Conservation (phyloP, 768 basidiomycete species). For the Gautieria morchelliformis region DNA sequence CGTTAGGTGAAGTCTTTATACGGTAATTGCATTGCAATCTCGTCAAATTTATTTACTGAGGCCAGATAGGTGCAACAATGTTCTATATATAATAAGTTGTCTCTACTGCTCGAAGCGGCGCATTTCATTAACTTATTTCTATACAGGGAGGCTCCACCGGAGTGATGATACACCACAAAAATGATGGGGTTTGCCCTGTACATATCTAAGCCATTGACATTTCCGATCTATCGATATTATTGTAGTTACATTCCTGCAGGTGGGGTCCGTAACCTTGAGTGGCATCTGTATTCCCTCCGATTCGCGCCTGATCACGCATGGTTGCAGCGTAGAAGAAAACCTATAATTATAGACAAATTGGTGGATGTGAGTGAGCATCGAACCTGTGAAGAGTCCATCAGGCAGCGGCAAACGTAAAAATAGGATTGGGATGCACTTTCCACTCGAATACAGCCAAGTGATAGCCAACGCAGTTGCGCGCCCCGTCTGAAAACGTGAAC, state of each 20-base stretch:
- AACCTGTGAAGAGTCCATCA: conserved; percentile 26
- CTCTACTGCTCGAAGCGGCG: conserved; percentile 6
- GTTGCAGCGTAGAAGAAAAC: background rate
- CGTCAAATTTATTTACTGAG: conserved; percentile 5
- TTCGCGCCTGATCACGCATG: background rate
- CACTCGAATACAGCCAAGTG: conserved; percentile 16
- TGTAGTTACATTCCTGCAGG: background rate
- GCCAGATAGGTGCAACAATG: conserved; percentile 75
- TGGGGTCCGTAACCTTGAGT: background rate
- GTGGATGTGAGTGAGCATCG: conserved; percentile 28
- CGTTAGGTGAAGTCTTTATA: conserved; percentile 98
- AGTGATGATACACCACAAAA: conserved; percentile 15
- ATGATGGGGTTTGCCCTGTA: background rate
- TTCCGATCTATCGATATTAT: background rate
- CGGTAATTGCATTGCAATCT: conserved; percentile 43
- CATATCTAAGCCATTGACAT: background rate
- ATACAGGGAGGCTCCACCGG: conserved; percentile 70
- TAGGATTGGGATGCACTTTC: background rate
- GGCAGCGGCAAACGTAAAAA: background rate
- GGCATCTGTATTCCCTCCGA: background rate
- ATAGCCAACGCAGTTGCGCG: conserved; percentile 32
- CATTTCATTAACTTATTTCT: conserved; percentile 20
- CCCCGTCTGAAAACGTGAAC: conserved; percentile 33
- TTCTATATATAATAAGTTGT: conserved; percentile 86
- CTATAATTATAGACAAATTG: conserved; percentile 21